A percentile compares a stretch with the other conserved stretches of the same genome.
Conservation (phyloP, 805 yeast genomes). For the Schwanniomyces yamadae region DNA sequence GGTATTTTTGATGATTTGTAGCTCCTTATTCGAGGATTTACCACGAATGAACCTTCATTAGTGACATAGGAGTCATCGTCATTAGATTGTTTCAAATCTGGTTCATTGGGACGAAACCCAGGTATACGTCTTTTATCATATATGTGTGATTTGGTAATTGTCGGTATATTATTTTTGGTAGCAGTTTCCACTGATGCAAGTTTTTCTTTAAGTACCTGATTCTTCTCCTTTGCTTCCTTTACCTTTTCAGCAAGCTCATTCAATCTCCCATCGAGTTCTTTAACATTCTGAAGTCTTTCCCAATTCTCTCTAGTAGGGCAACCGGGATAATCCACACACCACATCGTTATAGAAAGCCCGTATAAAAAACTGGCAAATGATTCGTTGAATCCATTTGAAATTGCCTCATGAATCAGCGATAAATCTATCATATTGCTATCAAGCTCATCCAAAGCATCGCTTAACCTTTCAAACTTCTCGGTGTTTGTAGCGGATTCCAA, state of each 20-base stretch:
- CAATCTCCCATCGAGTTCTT: conserved; percentile 22
- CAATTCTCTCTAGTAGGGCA: conserved; percentile 35
- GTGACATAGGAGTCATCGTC: conserved; percentile 26
- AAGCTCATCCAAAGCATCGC: conserved; percentile 53
- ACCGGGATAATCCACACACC: conserved; percentile 74
- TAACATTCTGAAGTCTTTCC: conserved; percentile 27
- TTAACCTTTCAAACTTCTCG: conserved; percentile 43
- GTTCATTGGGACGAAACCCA: background rate
- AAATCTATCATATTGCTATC: conserved; percentile 59
- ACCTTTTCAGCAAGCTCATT: conserved; percentile 19
- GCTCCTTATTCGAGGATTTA: conserved; percentile 16
- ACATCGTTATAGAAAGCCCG: conserved; percentile 81
- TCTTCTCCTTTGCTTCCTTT: conserved; percentile 18
- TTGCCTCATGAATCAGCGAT: conserved; percentile 57
- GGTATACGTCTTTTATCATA: conserved; percentile 1
- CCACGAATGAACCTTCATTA: conserved; percentile 27
- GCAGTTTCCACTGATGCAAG: conserved; percentile 10
- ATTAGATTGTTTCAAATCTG: background rate
- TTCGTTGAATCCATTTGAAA: conserved; percentile 67
- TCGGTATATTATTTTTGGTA: conserved; percentile 1
- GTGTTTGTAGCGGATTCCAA: conserved; percentile 37
- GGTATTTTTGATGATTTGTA: conserved; percentile 20
- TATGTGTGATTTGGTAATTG: background rate
- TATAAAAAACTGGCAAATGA: conserved; percentile 73
- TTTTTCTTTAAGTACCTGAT: conserved; percentile 21